phyloP scores from a whole-genome alignment of 805 yeast genomes.

The Wickerhamiella slavikovae region DNA sequence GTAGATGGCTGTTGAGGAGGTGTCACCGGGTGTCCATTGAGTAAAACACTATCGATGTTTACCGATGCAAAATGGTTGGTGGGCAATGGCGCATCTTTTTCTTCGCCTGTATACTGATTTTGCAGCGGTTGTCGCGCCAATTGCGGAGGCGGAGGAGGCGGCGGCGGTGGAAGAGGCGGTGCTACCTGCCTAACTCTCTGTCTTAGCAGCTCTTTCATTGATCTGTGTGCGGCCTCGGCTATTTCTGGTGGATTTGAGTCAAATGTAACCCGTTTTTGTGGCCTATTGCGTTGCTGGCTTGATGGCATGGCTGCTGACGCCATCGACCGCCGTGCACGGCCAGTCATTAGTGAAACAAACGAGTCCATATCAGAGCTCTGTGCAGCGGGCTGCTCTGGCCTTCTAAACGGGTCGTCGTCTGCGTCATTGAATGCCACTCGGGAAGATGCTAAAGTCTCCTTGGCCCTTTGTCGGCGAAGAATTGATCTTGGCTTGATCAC shows the following conservation, averaged over 20 bases:
- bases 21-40: constrained; percentile 37
- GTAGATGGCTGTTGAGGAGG: too few relatives aligned
- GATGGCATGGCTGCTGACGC: constrained; percentile 4
- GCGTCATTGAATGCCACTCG: too few relatives aligned
- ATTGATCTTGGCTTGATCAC: constrained; percentile 70
- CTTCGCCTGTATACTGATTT: constrained; percentile 4
- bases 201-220: constrained; percentile 19
- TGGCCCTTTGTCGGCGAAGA: too few relatives aligned
- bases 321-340: constrained; percentile 16
- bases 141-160: constrained; percentile 3
- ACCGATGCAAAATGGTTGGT: constrained; percentile 58
- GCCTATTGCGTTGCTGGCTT: constrained; percentile 2
- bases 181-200: constrained; percentile 11
- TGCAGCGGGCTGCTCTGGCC: constrained; percentile 16
- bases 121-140: constrained; percentile 8
- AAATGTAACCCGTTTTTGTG: constrained; percentile 18
- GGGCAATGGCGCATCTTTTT: constrained; percentile 47
- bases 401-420: constrained; percentile 9
- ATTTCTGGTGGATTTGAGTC: constrained; percentile 20
- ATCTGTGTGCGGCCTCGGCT: constrained; percentile 21
- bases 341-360: constrained; percentile 71
- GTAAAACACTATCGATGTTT: constrained; percentile 56
- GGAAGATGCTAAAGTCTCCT: too few relatives aligned
- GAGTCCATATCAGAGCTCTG: constrained; percentile 57
- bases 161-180: constrained; percentile 12